These are phyloP conservation scores for barley (Hordeum vulgare) DNA, from an alignment of 176 grass and related monocot species.

Conservation along the genomic window DNA sequence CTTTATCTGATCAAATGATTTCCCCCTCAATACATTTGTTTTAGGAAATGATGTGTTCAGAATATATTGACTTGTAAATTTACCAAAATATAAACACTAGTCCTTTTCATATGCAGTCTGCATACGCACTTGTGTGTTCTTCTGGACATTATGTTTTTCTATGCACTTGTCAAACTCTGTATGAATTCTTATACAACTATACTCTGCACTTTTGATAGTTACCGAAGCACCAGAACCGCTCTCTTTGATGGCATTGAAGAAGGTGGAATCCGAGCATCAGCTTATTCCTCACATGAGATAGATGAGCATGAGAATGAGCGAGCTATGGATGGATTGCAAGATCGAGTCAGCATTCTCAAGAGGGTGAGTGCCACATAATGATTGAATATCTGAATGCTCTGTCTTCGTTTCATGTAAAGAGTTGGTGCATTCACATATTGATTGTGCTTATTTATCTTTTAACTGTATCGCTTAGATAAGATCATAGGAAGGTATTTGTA, in stretches of 20 bases:
- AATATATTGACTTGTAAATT: neutral
- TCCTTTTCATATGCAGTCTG: neutral
- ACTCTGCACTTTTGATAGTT: conserved; percentile 24
- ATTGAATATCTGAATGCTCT: neutral
- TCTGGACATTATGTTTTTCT: neutral
- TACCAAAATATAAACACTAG: neutral
- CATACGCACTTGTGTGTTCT: neutral
- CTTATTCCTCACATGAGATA: conserved; percentile 85
- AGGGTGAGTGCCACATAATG: conserved; percentile 47
- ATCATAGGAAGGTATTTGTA: neutral
- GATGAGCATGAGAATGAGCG: conserved; percentile 76
- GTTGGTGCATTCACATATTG: neutral
- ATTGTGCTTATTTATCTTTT: neutral
- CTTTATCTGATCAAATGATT: neutral
- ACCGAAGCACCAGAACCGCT: conserved; percentile 55
- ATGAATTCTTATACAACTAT: neutral
- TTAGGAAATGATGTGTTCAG: neutral
- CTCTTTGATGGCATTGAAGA: conserved; percentile 96
- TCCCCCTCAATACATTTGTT: neutral
- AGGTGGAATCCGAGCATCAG: conserved; percentile 59
- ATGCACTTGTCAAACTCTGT: neutral
- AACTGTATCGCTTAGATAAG: neutral
- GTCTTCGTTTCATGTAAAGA: neutral
- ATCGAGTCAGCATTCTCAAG: conserved; percentile 94
- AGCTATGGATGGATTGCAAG: conserved; percentile 85